Evolutionary conservation across 306 rosid genomes (phyloP), one percentile per base, ranked within the genome.

Genomic region (Cicer judaicum): DNA sequence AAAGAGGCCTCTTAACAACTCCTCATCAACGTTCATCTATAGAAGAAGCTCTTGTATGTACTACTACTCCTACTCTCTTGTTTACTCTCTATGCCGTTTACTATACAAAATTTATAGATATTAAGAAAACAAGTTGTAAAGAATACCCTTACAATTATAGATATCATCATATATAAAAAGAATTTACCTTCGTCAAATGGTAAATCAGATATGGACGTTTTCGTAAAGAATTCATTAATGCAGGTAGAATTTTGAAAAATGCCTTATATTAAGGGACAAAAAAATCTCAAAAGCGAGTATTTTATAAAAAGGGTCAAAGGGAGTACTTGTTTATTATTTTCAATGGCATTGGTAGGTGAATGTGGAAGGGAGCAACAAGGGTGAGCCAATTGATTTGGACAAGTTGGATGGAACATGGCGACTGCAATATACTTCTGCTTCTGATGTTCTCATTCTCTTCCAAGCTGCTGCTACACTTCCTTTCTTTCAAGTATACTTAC

Each of bases 381-480:
- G 90, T 79, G 50, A 68, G 2, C 94, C 94, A 2, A 77, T 91
- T 83, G 83, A 88, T 78, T 74, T 91, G 49, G 46, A 66, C 68
- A 86, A 74, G 47, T 76, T 93, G 80, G 90, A 93, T 63, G 97
- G 97, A 70, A 93, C 97, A 3, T 93, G 98, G 98, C 92, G 98
- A 52, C 84, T 93, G 19, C 94, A 91, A 64, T 93, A 89, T 49
- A 93, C 98, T 39, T 91, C 97, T 10, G 97, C 98, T 43, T 79
- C 96, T 55, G 98, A 93, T 85, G 97, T 93, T 78, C 94, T 91
- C 68, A 41, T 89, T 80, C 96, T 93, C 74, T 69, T 93, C 38
- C 85, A 93, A 84, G 97, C 98, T 61, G 96, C 98, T 60, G 86
- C 87, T 16, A 85, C 85, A 40, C 84, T 93, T 60, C 96, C 97